A percentile compares a stretch with the other conserved stretches of the same genome.
phyloP scores from a whole-genome alignment of 306 rosid species.

The Vigna reflexopilosa region DNA sequence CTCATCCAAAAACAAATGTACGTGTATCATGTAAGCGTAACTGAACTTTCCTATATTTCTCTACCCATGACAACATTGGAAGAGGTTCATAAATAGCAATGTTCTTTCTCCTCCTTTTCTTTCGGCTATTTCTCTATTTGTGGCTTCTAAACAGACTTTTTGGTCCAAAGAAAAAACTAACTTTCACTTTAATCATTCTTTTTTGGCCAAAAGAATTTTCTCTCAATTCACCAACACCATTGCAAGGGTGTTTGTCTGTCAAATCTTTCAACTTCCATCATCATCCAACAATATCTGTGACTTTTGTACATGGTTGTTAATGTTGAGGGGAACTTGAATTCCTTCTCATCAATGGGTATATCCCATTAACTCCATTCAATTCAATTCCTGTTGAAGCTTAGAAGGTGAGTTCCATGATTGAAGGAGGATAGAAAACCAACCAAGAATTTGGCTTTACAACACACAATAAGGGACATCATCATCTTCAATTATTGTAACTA shows the following conservation, averaged over 20 bases:
- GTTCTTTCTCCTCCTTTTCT: slow-evolving; percentile 37
- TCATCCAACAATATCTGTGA: neutral
- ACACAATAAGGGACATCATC: no score
- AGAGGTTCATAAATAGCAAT: slow-evolving; percentile 1
- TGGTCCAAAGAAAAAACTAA: slow-evolving; percentile 44
- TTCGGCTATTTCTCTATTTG: slow-evolving; percentile 41
- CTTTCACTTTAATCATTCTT: slow-evolving; percentile 32
- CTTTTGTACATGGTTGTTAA: neutral
- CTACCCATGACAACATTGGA: neutral
- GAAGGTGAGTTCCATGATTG: slow-evolving; percentile 17
- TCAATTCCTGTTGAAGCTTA: neutral
- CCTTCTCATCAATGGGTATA: neutral
- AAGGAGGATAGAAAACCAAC: neutral
- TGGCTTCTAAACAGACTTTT: slow-evolving; percentile 47
- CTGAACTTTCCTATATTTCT: neutral
- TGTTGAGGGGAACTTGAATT: neutral
- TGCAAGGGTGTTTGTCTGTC: slow-evolving; percentile 2
- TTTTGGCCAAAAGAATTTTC: slow-evolving; percentile 9
- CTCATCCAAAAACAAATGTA: neutral
- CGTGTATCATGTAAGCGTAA: neutral
- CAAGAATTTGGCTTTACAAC: no score
- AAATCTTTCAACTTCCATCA: neutral
- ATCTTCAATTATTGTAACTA: neutral
- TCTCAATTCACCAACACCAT: slow-evolving; percentile 14
- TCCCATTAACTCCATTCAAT: neutral